phyloP scores from a whole-genome alignment of 352 stramenopile species.

The Phytophthora kernoviae region DNA sequence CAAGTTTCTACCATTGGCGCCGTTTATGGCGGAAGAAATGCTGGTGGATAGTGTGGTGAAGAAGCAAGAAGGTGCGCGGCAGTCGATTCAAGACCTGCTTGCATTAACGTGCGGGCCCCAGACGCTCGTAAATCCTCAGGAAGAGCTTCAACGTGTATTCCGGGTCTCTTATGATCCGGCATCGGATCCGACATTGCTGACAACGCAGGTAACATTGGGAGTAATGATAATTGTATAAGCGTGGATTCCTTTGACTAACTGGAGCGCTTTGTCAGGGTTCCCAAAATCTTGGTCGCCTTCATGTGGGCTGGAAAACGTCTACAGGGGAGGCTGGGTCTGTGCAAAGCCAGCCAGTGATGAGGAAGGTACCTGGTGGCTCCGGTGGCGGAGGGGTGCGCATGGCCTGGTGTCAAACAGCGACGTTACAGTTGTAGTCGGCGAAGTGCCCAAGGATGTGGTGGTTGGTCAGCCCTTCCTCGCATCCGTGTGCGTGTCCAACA shows the following conservation, averaged over 20 bases:
- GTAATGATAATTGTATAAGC: neutral
- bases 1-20: constrained; percentile 65
- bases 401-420: constrained; percentile 37
- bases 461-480: constrained; percentile 62
- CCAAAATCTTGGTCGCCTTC: constrained; percentile 71
- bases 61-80: constrained; percentile 2
- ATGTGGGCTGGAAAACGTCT: constrained; percentile 84
- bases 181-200: constrained; percentile 36
- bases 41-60: constrained; percentile 9
- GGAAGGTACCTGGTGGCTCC: constrained; percentile 39
- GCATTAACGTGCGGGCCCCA: constrained; percentile 34
- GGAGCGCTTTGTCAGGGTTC: constrained; percentile 37
- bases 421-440: constrained; percentile 47
- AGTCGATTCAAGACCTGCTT: constrained; percentile 37
- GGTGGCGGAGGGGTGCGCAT: constrained; percentile 1
- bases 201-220: constrained; percentile 37
- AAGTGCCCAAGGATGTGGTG: constrained; percentile 52
- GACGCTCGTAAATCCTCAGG: constrained; percentile 76
- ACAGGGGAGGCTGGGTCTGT: constrained; percentile 82
- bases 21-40: constrained; percentile 61
- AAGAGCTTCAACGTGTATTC: constrained; percentile 83
- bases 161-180: constrained; percentile 48
- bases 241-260: neutral
- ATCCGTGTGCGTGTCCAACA: constrained; percentile 65
- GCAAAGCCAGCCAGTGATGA: constrained; percentile 79